These are phyloP conservation scores for Globisporangium emineosum DNA, from an alignment of 352 stramenopile genomes.

Conservation along the genomic window DNA sequence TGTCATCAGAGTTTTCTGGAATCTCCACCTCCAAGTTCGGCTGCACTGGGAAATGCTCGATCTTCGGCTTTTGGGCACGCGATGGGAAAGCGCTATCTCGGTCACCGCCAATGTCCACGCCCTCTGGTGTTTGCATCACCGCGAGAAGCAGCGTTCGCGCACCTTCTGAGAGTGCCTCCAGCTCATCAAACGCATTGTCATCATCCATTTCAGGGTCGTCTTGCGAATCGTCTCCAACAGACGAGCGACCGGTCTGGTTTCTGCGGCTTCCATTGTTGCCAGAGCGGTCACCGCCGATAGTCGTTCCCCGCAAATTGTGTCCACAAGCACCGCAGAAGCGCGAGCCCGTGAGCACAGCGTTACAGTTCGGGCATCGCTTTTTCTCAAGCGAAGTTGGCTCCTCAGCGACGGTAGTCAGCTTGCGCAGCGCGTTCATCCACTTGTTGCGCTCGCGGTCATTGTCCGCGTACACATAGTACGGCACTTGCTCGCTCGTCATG, in stretches of 20 bases:
- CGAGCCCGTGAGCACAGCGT: slow-evolving; percentile 80
- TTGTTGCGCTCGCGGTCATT: slow-evolving; percentile 86
- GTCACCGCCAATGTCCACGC: slow-evolving; percentile 70
- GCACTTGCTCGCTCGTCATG: slow-evolving; percentile 86
- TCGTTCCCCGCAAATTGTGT: slow-evolving; percentile 82
- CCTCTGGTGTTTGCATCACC: slow-evolving; percentile 86
- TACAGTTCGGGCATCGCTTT: slow-evolving; percentile 84
- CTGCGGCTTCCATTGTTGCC: slow-evolving; percentile 19
- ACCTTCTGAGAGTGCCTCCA: slow-evolving; percentile 84
- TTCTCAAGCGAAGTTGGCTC: slow-evolving; percentile 66
- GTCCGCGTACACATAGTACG: slow-evolving; percentile 89
- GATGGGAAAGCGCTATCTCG: slow-evolving; percentile 45
- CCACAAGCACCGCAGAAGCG: slow-evolving; percentile 87
- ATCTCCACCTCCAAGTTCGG: slow-evolving; percentile 12
- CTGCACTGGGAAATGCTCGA: slow-evolving; percentile 4
- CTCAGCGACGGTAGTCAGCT: slow-evolving; percentile 66
- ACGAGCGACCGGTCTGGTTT: slow-evolving; percentile 20
- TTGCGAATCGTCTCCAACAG: slow-evolving; percentile 37
- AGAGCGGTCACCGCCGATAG: slow-evolving; percentile 44
- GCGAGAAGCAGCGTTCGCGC: slow-evolving; percentile 79
- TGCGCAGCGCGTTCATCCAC: slow-evolving; percentile 85
- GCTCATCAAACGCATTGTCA: slow-evolving; percentile 83
- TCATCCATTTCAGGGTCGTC: slow-evolving; percentile 69
- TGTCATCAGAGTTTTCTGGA: slow-evolving; percentile 17
- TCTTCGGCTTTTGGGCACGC: slow-evolving; percentile 14